Conservation (phyloP, 257 asterid genomes). For the Solanum bulbocastanum region DNA sequence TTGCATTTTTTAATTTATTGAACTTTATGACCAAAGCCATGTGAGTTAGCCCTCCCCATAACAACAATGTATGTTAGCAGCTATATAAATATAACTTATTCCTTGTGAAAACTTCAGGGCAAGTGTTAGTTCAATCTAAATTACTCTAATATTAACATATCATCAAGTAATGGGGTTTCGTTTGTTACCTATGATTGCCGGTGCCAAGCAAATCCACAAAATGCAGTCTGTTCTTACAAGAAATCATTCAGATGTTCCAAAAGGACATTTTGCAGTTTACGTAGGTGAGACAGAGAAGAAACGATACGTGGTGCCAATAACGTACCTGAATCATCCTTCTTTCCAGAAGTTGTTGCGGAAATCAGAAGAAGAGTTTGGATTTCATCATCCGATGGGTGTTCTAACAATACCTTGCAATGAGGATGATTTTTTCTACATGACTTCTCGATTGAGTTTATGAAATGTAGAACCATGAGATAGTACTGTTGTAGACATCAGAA, state of each 20-base stretch:
- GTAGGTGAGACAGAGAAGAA: slow-evolving; percentile 1
- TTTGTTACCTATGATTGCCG: background rate
- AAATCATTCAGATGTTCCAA: slow-evolving; percentile 3
- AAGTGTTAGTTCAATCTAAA: background rate
- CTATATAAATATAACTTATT: background rate
- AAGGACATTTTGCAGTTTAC: slow-evolving; percentile 3
- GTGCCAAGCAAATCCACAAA: background rate
- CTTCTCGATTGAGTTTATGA: background rate
- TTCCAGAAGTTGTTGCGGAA: background rate
- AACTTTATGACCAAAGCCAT: background rate
- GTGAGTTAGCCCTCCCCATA: background rate
- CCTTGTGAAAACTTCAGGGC: background rate
- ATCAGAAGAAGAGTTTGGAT: slow-evolving; percentile 9
- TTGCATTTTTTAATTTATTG: background rate
- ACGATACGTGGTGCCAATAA: background rate
- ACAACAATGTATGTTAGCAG: background rate
- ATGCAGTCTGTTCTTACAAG: background rate
- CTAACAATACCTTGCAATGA: slow-evolving; percentile 4
- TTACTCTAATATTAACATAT: background rate
- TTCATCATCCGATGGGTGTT: background rate
- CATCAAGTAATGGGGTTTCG: background rate
- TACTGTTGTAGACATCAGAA: background rate
- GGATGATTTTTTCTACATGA: background rate
- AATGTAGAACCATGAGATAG: background rate
- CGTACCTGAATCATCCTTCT: slow-evolving; percentile 5